Percentiles rank a stretch among this genome's conserved stretches.
Evolutionary conservation across 2,329 filamentous ascomycete genomes (phyloP).

Genomic region (Sporothrix phasma): DNA sequence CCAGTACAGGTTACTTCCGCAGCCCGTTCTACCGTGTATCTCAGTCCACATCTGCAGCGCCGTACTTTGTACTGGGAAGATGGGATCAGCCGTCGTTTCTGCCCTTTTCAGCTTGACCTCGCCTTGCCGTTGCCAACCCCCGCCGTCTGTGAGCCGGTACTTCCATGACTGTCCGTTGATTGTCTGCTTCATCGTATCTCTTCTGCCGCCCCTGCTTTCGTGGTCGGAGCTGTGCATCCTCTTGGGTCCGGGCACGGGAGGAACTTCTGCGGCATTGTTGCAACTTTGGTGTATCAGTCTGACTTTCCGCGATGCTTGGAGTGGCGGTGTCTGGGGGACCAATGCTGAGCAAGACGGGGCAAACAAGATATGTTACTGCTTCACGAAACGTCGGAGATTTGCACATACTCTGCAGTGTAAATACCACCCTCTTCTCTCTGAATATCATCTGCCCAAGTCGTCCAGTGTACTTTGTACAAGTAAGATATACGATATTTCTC

Average conservation of each 20-base stretch:
- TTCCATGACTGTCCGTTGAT: not conserved
- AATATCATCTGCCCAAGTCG: not conserved
- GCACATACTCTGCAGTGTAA: not conserved
- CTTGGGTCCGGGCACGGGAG: not conserved
- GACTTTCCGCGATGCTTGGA: not conserved
- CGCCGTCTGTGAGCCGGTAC: not conserved
- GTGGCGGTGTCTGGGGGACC: not conserved
- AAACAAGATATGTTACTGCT: not conserved
- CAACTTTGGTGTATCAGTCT: not conserved
- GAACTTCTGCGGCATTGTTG: not conserved
- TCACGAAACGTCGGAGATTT: not conserved
- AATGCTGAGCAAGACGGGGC: not conserved
- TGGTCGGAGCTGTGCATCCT: not conserved
- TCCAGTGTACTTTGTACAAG: too few species aligned
- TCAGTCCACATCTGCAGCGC: not conserved
- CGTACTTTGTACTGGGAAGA: too few species aligned
- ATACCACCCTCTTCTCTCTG: not conserved
- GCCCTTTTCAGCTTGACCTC: not conserved
- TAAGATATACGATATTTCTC: too few species aligned
- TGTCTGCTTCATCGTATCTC: conserved; percentile 4
- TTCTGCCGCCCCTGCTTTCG: conserved; percentile 4
- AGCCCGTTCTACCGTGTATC: not conserved
- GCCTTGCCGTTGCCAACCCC: not conserved
- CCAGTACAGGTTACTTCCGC: not conserved
- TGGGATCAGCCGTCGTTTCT: not conserved